These are phyloP conservation scores for Cryptomeria japonica DNA, from an alignment of 75 land plant species.

Conservation along the genomic window DNA sequence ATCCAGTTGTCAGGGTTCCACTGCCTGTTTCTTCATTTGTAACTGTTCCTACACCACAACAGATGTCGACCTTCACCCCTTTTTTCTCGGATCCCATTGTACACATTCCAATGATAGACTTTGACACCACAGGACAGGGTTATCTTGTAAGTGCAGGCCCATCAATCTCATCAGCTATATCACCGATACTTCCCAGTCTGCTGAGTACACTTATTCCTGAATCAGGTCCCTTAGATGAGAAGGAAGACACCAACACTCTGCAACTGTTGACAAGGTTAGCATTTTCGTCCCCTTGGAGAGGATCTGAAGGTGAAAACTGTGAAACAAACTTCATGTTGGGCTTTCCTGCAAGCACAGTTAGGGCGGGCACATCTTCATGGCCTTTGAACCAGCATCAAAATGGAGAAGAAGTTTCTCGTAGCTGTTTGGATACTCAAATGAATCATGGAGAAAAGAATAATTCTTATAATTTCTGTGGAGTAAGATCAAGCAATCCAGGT, in stretches of 20 bases:
- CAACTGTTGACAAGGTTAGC: constrained; percentile 48
- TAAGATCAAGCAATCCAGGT: not conserved
- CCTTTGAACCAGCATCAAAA: not conserved
- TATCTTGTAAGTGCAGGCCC: constrained; percentile 78
- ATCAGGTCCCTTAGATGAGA: constrained; percentile 43
- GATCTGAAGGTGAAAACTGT: constrained; percentile 10
- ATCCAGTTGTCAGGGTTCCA: constrained; percentile 41
- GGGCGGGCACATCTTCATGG: not conserved
- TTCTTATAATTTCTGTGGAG: not conserved
- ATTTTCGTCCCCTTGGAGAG: constrained; percentile 13
- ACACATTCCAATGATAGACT: constrained; percentile 75
- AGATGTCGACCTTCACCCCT: constrained; percentile 58
- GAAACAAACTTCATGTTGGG: not conserved
- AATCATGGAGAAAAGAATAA: not conserved
- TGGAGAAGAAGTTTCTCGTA: not conserved
- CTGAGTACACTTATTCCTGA: constrained; percentile 38
- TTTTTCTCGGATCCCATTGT: constrained; percentile 79
- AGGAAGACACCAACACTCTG: constrained; percentile 57
- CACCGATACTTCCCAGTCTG: constrained; percentile 51
- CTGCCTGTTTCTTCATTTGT: constrained; percentile 35
- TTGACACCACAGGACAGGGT: constrained; percentile 66
- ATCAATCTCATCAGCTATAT: constrained; percentile 41
- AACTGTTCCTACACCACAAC: constrained; percentile 38
- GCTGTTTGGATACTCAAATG: not conserved
- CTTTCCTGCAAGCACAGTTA: not conserved